Evolutionary conservation across 2,329 filamentous ascomycete species (phyloP), one percentile per base, ranked within the genome.

Genomic region (Thelonectria olida): DNA sequence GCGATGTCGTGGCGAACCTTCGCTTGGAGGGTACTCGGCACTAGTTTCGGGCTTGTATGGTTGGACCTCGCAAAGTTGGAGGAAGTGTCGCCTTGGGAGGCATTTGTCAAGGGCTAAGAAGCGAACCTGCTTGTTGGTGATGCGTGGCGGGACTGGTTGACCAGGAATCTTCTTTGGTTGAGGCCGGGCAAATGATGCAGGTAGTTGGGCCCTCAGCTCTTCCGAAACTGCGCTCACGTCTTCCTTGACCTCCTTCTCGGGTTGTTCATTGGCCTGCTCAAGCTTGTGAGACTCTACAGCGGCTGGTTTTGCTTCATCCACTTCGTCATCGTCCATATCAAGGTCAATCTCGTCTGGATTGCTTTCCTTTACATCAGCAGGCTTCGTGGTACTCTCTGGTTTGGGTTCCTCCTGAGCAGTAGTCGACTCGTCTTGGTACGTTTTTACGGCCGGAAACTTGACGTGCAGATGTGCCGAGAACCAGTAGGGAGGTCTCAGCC

Each of bases 21-120:
- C 20, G 5, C 54, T 57, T 5, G 72, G 67, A 41, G 65, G 66
- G 51, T 72, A 53, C 3, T 56, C 42, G 1, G 63, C 49, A 13
- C 66, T 51, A 3, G 74, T 27, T 15, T 76, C 64, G 0, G 77
- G 61, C 15, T 82, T 78, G 41, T 84, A 72, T 3, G 88, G 81
- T 2, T 79, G 72, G 17, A 95, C 80, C 28, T 91, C 85, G 31
- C 91, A 81, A 3, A 98, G 82, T 69, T 98, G 93, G 2, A 99
- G 82, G 73, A 95, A 98, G 62, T 93, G 86, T 13, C 91, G 88
- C 17, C 89, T 85, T 0, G 91, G 90, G 41, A 95, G 84, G 72
- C 93, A 97, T 77, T 99, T 99, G 78, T 97, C 95, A 2, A 99
- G 82, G 0, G 96, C 92, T 10, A 99, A 84, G 76, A 99, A 99